Conservation (phyloP, 2,329 filamentous ascomycete genomes). For the Amphichorda felina region DNA sequence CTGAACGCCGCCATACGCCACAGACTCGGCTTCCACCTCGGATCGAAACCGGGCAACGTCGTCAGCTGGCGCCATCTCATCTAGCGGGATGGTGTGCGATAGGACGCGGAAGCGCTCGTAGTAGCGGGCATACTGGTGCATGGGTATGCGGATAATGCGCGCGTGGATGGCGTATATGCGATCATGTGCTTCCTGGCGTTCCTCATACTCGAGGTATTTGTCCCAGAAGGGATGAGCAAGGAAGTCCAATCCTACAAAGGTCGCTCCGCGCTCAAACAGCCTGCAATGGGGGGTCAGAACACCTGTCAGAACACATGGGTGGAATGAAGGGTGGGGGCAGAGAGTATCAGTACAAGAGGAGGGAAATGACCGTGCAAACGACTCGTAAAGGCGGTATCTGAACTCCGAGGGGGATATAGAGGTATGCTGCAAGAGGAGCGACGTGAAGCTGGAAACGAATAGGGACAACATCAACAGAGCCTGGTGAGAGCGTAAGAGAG, state of each 20-base stretch:
- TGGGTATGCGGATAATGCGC: conserved; percentile 77
- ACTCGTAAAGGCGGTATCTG: conserved; percentile 3
- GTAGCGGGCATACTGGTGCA: conserved; percentile 93
- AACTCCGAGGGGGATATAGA: conserved; percentile 6
- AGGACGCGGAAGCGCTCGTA: conserved; percentile 81
- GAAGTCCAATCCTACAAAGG: conserved; percentile 82
- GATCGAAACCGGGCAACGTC: conserved; percentile 55
- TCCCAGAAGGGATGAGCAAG: conserved; percentile 96
- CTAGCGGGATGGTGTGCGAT: conserved; percentile 58
- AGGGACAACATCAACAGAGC: conserved; percentile 36
- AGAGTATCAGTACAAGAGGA: conserved; percentile 44
- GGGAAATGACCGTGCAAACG: conserved; percentile 5
- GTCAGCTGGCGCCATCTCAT: conserved; percentile 54
- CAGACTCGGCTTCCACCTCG: conserved; percentile 58
- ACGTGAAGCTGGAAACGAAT: conserved; percentile 25
- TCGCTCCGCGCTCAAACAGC: conserved; percentile 82
- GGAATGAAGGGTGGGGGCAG: conserved; percentile 16
- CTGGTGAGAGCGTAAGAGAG: conserved; percentile 56
- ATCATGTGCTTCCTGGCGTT: conserved; percentile 73
- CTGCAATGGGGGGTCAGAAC: conserved; percentile 32
- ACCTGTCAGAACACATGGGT: conserved; percentile 9
- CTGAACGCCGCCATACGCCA: conserved; percentile 34
- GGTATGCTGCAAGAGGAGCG: conserved; percentile 21
- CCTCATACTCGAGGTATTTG: conserved; percentile 96
- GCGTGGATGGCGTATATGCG: conserved; percentile 75